Percentiles rank a stretch among this genome's conserved stretches.
Conservation (phyloP, 2,329 filamentous ascomycete genomes). For the Pseudogymnoascus sp. region DNA sequence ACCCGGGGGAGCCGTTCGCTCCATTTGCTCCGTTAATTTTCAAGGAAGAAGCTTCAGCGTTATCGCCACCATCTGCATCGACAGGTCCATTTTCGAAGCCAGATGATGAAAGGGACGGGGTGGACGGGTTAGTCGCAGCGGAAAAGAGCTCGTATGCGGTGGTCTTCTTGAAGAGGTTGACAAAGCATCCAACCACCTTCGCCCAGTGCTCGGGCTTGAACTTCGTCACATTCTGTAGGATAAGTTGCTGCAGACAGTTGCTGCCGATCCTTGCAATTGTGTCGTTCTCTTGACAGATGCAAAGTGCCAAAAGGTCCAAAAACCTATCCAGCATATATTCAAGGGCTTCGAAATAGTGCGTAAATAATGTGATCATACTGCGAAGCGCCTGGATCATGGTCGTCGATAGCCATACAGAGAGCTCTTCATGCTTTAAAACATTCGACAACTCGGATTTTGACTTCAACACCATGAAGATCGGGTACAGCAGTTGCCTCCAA, state of each 20-base stretch:
- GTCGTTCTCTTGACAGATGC: constrained; percentile 98
- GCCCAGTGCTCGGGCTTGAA: constrained; percentile 83
- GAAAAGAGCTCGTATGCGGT: constrained; percentile 95
- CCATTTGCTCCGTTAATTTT: constrained; percentile 50
- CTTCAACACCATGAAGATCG: constrained; percentile 96
- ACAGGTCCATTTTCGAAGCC: constrained; percentile 41
- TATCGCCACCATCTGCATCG: constrained; percentile 14
- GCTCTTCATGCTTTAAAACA: constrained; percentile 87
- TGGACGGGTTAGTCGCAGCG: constrained; percentile 52
- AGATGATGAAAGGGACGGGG: constrained; percentile 42
- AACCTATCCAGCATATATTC: constrained; percentile 99
- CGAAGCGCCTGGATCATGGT: constrained; percentile 98
- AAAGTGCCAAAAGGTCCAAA: constrained; percentile 84
- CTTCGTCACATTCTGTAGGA: constrained; percentile 91
- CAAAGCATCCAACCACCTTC: constrained; percentile 91
- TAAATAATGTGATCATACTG: constrained; percentile 98
- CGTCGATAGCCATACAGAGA: constrained; percentile 97
- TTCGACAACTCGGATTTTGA: constrained; percentile 96
- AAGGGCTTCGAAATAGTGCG: constrained; percentile 92
- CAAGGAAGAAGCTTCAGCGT: constrained; percentile 38
- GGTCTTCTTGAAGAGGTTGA: constrained; percentile 87
- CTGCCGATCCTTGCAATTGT: constrained; percentile 96
- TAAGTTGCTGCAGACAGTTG: constrained; percentile 94
- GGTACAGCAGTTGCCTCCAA: constrained; percentile 93
- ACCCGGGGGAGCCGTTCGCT: constrained; percentile 32